Evolutionary conservation across 2,329 filamentous ascomycete genomes (phyloP), one percentile per base, ranked within the genome.

Genomic region (Pseudocercospora fuligena): DNA sequence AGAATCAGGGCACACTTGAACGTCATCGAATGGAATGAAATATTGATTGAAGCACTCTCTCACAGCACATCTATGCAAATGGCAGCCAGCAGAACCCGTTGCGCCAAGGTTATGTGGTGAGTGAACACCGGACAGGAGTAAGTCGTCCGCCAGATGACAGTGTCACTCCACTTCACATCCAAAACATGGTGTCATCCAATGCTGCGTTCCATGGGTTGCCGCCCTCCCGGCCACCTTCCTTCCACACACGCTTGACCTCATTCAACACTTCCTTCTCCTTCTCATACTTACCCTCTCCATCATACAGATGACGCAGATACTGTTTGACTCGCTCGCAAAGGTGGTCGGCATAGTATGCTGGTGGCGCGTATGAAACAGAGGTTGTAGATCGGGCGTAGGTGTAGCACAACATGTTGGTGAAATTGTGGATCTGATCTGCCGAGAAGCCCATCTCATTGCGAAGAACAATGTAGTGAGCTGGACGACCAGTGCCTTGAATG

Each of bases 261-360:
- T 61, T 54, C 25, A n/a, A 19, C n/a, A 49, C 46, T n/a, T 65
- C 11, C 9, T 16, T 46, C 3, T 59, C 46, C n/a, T 49, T 9
- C 2, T 49, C n/a, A 23, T 23, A 49, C 21, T 5, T 23, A 21
- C 21, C 46, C 7, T 49, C 46, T 19, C 46, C 46, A 12, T 49
- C 31, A 5, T 64, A 36, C 33, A 67, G 60, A n/a, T 46, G 56
- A 1, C 72, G 67, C 3, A 80, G 63, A 62, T 78, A 79, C 21
- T 23, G 21, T 1, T 74, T 68, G 0, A 72, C 79, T 1, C 79
- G 76, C 23, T 80, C 79, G 66, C 78, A 81, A 1, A 82, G 74
- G 1, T 74, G 74, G 61, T 81, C 78, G 7, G 80, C 79, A 62
- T 78, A 78, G 74, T 81, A 81, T 0, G 80, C 75, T 0, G 79